These are phyloP conservation scores for Sclerotinia nivalis DNA, from an alignment of 2,329 filamentous ascomycete genomes.

Conservation along the genomic window DNA sequence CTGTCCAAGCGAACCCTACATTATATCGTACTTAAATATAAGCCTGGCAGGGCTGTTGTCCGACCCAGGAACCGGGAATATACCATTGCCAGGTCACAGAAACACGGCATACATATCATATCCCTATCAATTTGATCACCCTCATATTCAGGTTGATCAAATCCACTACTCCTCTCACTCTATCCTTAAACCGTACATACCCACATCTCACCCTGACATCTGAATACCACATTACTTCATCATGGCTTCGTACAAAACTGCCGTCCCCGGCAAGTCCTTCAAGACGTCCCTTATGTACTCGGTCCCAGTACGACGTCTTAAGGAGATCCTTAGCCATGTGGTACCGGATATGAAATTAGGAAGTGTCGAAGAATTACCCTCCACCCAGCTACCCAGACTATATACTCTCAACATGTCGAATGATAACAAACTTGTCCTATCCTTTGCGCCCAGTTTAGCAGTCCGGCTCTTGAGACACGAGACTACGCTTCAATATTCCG, in stretches of 20 bases:
- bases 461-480: constrained; percentile 40
- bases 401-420: constrained; percentile 40
- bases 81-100: constrained; percentile 5
- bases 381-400: constrained; percentile 39
- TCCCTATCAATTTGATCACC: constrained; percentile 2
- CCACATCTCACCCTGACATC: constrained; percentile 1
- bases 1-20: constrained; percentile 15
- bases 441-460: constrained; percentile 36
- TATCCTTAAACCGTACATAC: constrained; percentile 3
- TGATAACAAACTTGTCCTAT: constrained; percentile 36
- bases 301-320: constrained; percentile 38
- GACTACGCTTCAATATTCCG: constrained; percentile 36
- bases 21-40: constrained; percentile 5
- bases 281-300: constrained; percentile 39
- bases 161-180: not conserved
- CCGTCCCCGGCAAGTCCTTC: constrained; percentile 32
- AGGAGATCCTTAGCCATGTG: constrained; percentile 38
- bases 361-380: constrained; percentile 38
- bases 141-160: not conserved
- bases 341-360: constrained; percentile 35
- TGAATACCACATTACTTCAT: constrained; percentile 6
- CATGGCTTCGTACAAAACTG: constrained; percentile 35
- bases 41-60: not conserved
- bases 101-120: constrained; percentile 10
- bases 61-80: not conserved